Base-by-base conservation (phyloP, 2,329 filamentous ascomycete genomes). In the Epichloe aotearoae region DNA sequence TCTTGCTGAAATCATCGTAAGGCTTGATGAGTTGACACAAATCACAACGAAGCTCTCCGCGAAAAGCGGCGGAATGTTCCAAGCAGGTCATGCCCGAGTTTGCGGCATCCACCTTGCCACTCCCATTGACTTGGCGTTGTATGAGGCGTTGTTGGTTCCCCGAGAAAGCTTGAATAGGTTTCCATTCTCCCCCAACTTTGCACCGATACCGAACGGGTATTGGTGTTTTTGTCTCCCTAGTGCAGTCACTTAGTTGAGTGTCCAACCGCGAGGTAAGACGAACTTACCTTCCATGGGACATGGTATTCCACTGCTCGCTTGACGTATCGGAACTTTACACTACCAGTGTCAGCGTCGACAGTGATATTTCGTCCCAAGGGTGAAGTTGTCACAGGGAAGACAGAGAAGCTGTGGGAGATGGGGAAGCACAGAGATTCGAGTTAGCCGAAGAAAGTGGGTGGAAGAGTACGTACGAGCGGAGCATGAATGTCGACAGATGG, bases 111-210 rank as follows among this genome's bases (percentile, higher is more conserved):
- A 65, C 41, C 5, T 40, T 48, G 3, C 39, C 36, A 3, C 54
- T 19, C 3, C 23, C 44, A 2, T 52, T 51, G 19, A 57, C 3
- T 37, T 59, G 57, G 15, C 46, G 17, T 11, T 58, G 52, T 11
- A 67, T 45, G 5, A 61, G 48, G 17, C 56, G 58, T 47, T 62
- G 63, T 47, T 70, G 65, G 4, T 52, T 61, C 5, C 57, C 58
- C 5, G 66, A 68, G 51, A 69, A 70, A 3, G 53, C 54, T 3
- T 54, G 46, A 2, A 63, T 48, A 0, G 59, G 49, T 46, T 64
- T 66, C 64, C 62, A 69, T 50, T 69, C 67, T n/a, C 60, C 58
- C 67, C 67, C 67, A 17, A 62, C 54, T 33, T 64, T 61, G 58
- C 67, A 69, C 19, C 63, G 60, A 47, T 59, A 67, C 36, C 65